Base-by-base conservation (phyloP, 176 grass and related monocot genomes). In the Aechmea fasciata region DNA sequence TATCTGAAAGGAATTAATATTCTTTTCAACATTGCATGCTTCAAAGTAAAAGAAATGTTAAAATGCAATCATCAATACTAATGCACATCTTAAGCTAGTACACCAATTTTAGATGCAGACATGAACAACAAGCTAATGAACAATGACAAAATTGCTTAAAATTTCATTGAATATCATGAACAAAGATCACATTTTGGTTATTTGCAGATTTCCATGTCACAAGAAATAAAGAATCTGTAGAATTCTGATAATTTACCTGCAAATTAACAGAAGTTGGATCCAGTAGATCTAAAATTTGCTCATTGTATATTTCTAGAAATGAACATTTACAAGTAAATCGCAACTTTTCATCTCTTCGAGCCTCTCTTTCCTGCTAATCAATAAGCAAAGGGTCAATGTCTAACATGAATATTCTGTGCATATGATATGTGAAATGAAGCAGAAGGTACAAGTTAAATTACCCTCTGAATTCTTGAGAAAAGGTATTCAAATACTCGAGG, bases 401-500 rank as follows among this genome's bases (percentile, higher is more conserved):
- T 41, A 47, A 48, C 47, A 3, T 33, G 11, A 51, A 13, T 53
- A 17, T 63, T 14, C 18, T 25, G 14, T 11, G 2, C 19, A 29
- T 17, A 67, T 18, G 47, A 23, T 17, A 48, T 51, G 13, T 57
- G 48, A 79, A 20, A 8, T 69, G 22, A 14, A 66, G 13, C 5
- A 50, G 2, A 65, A 73, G 13, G 24, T 15, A 49, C 65, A 55
- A 66, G 3, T 10, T 72, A 77, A 71, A 63, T 85, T 85, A 77
- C 94, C 82, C 84, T 97, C 71, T 92, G 94, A 22, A 97, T 97
- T 64, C 79, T 87, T 51, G 83, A 71, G 83, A 97, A 97, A 22
- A 97, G 94, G 74, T 92, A 79, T 76, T 97, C 94, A 80, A 97
- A 97, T 29, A 97, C 94, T 77, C 94, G 74, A 75, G 94, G 94